Evolutionary conservation across 2,329 filamentous ascomycete genomes (phyloP).

Genomic region (Amauroascus verrucosus): DNA sequence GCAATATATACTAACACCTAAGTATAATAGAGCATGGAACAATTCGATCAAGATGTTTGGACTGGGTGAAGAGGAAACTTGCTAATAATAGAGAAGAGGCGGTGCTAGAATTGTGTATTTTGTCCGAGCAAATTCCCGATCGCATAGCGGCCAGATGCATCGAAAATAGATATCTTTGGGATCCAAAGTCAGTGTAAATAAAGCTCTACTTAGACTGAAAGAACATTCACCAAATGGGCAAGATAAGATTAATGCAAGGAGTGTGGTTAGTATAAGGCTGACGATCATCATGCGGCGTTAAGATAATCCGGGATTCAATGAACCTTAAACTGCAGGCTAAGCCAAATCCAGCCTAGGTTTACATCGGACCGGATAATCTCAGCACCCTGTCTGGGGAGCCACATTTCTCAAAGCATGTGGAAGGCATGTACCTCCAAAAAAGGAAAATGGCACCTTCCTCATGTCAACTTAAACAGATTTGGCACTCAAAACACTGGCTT

Average conservation of each 20-base stretch:
- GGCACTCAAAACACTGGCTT: not conserved
- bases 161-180: not conserved
- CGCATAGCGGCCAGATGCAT: not conserved
- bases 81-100: not conserved
- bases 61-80: slow-evolving; percentile 46
- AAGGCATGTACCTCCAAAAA: not conserved
- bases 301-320: slow-evolving; percentile 1
- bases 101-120: not conserved
- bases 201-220: no score
- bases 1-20: slow-evolving; percentile 9
- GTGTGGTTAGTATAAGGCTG: slow-evolving; percentile 3
- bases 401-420: no score
- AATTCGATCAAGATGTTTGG: slow-evolving; percentile 76
- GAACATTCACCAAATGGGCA: no score
- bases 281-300: slow-evolving; percentile 4
- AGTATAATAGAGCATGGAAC: slow-evolving; percentile 51
- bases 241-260: no score
- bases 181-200: no score
- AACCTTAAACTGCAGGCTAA: not conserved
- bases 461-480: not conserved
- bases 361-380: slow-evolving; percentile 3
- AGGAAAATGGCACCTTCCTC: not conserved
- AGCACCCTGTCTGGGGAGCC: not conserved
- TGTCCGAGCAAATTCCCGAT: not conserved
- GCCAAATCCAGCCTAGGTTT: not conserved